These are phyloP conservation scores for Lactifluus pinguis DNA, from an alignment of 768 basidiomycete species.

Conservation along the genomic window DNA sequence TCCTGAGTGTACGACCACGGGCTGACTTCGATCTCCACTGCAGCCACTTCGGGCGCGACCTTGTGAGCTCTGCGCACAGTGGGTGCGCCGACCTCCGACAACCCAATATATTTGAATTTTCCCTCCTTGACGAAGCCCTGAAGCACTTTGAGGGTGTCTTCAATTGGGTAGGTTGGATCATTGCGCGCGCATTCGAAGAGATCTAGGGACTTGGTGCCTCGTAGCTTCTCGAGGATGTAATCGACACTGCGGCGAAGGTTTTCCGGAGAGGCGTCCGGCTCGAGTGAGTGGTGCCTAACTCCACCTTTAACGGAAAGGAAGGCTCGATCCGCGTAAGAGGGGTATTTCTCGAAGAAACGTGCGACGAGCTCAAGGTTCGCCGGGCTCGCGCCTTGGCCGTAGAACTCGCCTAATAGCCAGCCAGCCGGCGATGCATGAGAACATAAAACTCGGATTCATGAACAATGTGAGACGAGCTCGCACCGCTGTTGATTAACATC, in stretches of 20 bases:
- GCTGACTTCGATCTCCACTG: constrained; percentile 62
- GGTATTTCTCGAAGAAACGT: constrained; percentile 41
- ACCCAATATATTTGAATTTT: constrained; percentile 48
- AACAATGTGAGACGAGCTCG: neutral
- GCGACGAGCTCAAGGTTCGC: constrained; percentile 42
- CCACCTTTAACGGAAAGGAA: constrained; percentile 43
- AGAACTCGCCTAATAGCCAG: constrained; percentile 41
- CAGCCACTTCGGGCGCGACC: constrained; percentile 42
- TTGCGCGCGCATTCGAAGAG: constrained; percentile 48
- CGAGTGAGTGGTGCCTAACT: neutral
- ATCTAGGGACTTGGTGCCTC: constrained; percentile 48
- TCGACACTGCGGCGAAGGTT: constrained; percentile 43
- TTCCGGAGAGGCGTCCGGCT: constrained; percentile 29
- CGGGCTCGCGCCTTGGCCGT: constrained; percentile 34
- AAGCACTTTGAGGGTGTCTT: constrained; percentile 38
- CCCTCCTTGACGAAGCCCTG: constrained; percentile 42
- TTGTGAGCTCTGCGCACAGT: constrained; percentile 38
- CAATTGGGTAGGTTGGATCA: constrained; percentile 35
- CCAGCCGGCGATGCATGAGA: neutral
- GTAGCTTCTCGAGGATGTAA: constrained; percentile 35
- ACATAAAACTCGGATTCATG: too few relatives aligned
- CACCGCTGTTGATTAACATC: constrained; percentile 44
- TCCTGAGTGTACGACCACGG: constrained; percentile 50
- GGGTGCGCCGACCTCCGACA: constrained; percentile 44
- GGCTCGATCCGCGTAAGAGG: constrained; percentile 35